Evolutionary conservation across 805 yeast species (phyloP), one percentile per base, ranked within the genome.

Genomic region (Spathaspora boniae): DNA sequence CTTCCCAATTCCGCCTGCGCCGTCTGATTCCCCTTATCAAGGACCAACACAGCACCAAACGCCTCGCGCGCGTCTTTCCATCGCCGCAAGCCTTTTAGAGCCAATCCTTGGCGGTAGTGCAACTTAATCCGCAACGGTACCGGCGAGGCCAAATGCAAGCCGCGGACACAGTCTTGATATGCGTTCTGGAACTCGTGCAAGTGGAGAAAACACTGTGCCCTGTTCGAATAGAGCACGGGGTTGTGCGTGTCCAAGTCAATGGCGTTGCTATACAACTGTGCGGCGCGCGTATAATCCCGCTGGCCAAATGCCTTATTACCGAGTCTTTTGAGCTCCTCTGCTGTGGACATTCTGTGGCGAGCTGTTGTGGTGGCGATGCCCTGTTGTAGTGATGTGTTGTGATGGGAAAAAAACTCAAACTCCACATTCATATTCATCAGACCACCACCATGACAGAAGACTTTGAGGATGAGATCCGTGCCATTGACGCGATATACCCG

Each of bases 401-500:
- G n/a, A n/a, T n/a, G n/a, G n/a, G n/a, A n/a, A n/a, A n/a, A n/a
- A n/a, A n/a, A n/a, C n/a, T n/a, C n/a, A n/a, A n/a, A n/a, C 25
- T 17, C 29, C 18, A 6, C 6, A 12, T 27, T 8, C 11, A 2
- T 6, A 17, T 4, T 9, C 16, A n/a, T 16, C 4, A 14, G 7
- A 14, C 22, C 12, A 12, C 12, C 12, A 53, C 51, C 59, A 46
- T 55, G 6, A 54, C 63, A 1, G 74, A 74, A 41, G 83, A 80
- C 22, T 60, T 83, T 5, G 52, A 52, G 15, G 93, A 86, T 36
- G 98, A 91, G 51, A 58, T 86, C 14, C 79, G 75, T 26, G 91
- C 96, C 9, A 78, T 91, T 8, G 83, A 86, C 37, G 93, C 96
- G 3, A 91, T 93, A 9, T 91, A 78, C 51, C 96, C 95, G 1